These are phyloP conservation scores for Scedosporium dehoogii DNA, from an alignment of 2,329 filamentous ascomycete genomes.

Conservation along the genomic window DNA sequence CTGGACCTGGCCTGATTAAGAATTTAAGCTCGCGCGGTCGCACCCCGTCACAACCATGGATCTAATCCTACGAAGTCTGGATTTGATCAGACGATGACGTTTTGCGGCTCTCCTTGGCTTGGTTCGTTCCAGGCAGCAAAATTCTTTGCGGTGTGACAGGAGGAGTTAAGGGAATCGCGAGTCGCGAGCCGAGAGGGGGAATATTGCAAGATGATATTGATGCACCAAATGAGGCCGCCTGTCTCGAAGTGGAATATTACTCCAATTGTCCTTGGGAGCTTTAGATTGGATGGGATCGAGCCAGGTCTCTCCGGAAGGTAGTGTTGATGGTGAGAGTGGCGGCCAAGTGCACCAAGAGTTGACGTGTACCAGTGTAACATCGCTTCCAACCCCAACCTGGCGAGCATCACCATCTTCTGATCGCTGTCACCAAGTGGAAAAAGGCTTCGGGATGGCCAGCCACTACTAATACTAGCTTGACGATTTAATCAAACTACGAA, in stretches of 20 bases:
- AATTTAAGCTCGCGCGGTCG: not conserved
- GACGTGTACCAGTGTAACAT: not conserved
- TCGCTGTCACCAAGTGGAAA: not conserved
- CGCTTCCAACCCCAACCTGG: not conserved
- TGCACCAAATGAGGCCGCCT: not conserved
- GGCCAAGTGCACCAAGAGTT: not conserved
- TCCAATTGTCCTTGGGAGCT: not conserved
- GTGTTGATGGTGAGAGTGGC: too few relatives aligned
- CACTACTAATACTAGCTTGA: not conserved
- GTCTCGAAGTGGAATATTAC: not conserved
- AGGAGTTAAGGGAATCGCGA: not conserved
- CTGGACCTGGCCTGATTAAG: not conserved
- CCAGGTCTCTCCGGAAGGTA: too few relatives aligned
- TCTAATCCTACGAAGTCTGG: too few relatives aligned
- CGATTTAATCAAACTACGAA: too few relatives aligned
- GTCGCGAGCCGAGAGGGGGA: not conserved
- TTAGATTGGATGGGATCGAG: too few relatives aligned
- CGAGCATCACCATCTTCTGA: not conserved
- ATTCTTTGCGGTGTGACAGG: not conserved
- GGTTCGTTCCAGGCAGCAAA: not conserved
- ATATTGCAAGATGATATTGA: not conserved
- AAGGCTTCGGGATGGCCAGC: not conserved
- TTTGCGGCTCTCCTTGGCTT: not conserved
- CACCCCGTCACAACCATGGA: not conserved
- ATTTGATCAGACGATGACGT: not conserved